phyloP scores from a whole-genome alignment of 2,329 filamentous ascomycete genomes.

The Byssochlamys sp. region DNA sequence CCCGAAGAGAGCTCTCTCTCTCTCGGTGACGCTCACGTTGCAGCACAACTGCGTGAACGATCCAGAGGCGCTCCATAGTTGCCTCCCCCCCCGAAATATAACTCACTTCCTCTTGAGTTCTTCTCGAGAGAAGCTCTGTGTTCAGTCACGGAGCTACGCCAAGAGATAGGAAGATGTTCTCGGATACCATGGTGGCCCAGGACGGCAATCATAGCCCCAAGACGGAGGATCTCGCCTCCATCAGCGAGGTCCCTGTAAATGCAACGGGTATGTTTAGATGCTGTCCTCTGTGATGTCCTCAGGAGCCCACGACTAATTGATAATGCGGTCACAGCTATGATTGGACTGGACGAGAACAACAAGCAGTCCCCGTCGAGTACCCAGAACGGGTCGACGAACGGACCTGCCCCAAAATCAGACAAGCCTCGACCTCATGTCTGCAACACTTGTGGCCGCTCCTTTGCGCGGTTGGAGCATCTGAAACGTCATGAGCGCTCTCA shows the following conservation, averaged over 20 bases:
- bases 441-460: slow-evolving; percentile 79
- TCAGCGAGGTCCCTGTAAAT: slow-evolving; percentile 31
- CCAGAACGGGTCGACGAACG: slow-evolving; percentile 24
- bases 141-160: background rate
- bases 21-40: background rate
- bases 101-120: background rate
- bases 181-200: slow-evolving; percentile 31
- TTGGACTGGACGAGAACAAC: slow-evolving; percentile 16
- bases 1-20: background rate
- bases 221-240: slow-evolving; percentile 31
- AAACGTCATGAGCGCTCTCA: slow-evolving; percentile 97
- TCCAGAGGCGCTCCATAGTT: background rate
- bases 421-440: slow-evolving; percentile 94
- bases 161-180: slow-evolving; percentile 20
- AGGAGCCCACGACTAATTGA: slow-evolving; percentile 5
- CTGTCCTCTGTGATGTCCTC: background rate
- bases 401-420: slow-evolving; percentile 85
- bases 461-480: slow-evolving; percentile 87
- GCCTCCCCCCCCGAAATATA: background rate
- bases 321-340: slow-evolving; percentile 15
- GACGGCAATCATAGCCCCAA: slow-evolving; percentile 24
- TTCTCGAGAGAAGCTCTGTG: background rate
- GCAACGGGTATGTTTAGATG: slow-evolving; percentile 28
- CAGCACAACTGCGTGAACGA: background rate
- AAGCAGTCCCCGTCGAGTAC: slow-evolving; percentile 23